phyloP scores from a whole-genome alignment of 129 eudicot genomes.

The Artemisia argyi region DNA sequence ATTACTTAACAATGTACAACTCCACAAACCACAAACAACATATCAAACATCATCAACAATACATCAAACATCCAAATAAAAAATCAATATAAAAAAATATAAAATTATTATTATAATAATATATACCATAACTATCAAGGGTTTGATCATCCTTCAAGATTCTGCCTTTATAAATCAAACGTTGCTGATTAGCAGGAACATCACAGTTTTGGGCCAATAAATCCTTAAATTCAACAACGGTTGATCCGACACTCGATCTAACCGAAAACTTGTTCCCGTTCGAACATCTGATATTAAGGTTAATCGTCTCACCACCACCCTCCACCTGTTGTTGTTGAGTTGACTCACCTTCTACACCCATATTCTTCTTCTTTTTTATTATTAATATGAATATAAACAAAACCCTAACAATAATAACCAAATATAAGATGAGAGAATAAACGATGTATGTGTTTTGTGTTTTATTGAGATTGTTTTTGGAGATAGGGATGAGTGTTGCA shows the following conservation, averaged over 20 bases:
- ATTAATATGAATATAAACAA: not conserved
- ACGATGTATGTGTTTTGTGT: too few relatives aligned
- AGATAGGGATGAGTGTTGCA: too few relatives aligned
- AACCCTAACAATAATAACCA: not conserved
- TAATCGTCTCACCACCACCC: slow-evolving; percentile 28
- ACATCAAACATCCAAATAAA: not conserved
- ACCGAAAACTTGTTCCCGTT: slow-evolving; percentile 82
- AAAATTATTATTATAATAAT: not conserved
- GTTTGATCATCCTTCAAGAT: slow-evolving; percentile 91
- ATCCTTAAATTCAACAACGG: slow-evolving; percentile 56
- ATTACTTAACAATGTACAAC: slow-evolving; percentile 15
- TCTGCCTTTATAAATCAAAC: slow-evolving; percentile 91
- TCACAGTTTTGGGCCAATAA: slow-evolving; percentile 67
- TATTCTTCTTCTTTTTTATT: not conserved
- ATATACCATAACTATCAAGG: slow-evolving; percentile 75
- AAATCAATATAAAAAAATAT: not conserved
- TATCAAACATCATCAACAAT: too few relatives aligned
- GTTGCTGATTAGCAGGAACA: slow-evolving; percentile 77
- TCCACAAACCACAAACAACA: not conserved
- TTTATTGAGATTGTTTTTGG: too few relatives aligned
- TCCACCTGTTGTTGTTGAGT: slow-evolving; percentile 37
- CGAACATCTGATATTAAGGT: slow-evolving; percentile 71
- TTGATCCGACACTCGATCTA: slow-evolving; percentile 49
- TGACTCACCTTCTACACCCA: slow-evolving; percentile 70
- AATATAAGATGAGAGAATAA: too few relatives aligned